phyloP scores from a whole-genome alignment of 805 yeast species.

The Saccharomycopsis lassenensis region DNA sequence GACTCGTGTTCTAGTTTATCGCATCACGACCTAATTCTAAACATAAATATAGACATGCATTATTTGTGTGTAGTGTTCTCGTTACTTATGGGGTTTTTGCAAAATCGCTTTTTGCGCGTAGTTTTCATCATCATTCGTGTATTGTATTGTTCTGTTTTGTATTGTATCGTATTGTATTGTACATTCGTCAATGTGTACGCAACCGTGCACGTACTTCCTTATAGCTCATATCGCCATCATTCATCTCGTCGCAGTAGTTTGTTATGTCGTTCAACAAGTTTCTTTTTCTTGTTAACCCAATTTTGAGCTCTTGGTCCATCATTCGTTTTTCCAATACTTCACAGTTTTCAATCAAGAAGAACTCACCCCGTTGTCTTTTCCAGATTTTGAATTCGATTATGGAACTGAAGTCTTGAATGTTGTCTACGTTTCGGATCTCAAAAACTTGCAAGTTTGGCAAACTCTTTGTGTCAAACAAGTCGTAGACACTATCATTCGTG shows the following conservation, averaged over 20 bases:
- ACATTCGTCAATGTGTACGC: no score
- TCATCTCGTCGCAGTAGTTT: constrained; percentile 46
- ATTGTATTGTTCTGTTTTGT: no score
- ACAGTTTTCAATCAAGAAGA: constrained; percentile 68
- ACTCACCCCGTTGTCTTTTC: constrained; percentile 33
- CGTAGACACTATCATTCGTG: constrained; percentile 43
- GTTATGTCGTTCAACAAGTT: constrained; percentile 51
- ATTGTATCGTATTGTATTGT: no score
- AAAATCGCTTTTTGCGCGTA: no score
- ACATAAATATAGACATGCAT: no score
- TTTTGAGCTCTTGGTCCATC: constrained; percentile 15
- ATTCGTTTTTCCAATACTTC: constrained; percentile 52
- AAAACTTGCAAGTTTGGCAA: constrained; percentile 57
- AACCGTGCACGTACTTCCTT: no score
- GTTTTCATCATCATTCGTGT: no score
- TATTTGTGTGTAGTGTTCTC: no score
- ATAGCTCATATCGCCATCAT: constrained; percentile 30
- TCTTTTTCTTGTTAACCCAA: constrained; percentile 47
- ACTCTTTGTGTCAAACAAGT: constrained; percentile 32
- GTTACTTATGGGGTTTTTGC: no score
- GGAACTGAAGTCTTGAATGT: constrained; percentile 48
- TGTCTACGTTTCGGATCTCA: constrained; percentile 57
- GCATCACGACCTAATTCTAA: no score
- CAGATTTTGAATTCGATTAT: constrained; percentile 56
- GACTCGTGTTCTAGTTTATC: no score